Evolutionary conservation across 2,329 filamentous ascomycete species (phyloP), one percentile per base, ranked within the genome.

Genomic region (Neurospora crassa): DNA sequence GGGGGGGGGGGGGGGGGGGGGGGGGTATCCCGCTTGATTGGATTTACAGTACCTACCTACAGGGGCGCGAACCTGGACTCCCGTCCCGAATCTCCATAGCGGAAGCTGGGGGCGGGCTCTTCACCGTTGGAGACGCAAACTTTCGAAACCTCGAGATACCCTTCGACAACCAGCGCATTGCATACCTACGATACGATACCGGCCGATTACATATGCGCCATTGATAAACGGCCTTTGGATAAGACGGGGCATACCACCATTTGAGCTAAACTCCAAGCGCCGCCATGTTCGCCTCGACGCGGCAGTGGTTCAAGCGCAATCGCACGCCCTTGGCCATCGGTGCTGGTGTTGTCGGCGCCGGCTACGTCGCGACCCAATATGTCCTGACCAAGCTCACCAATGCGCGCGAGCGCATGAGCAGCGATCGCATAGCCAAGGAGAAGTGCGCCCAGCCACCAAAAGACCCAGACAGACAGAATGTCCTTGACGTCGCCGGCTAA

Each of bases 331-430:
- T 99, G 79, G 92, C 94, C 79, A 88, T 99, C 79, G 94, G 94
- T 75, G 89, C 92, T 72, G 94, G 94, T 75, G 88, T 98, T 75
- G 83, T 97, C 75, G 94, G 95, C 76, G 93, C 92, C 70, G 94
- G 94, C 75, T 99, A 99, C 82, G 84, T 97, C 73, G 94, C 92
- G 71, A 93, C 93, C 47, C 94, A 97, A 81, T 99, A 97, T 90
- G 89, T 97, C 76, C 82, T 97, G 78, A 88, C 88, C 78, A 98
- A 97, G 86, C 90, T 98, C 78, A 91, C 91, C 75, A 94, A 98
- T 82, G 94, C 95, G 77, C 90, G 94, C 76, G 94, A 97, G 87
- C 94, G 95, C 80, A 96, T 97, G 92, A 94, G 92, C 82, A 95
- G 93, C 81, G 96, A 98, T 79, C 90, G 94, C 78, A 96, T 97